phyloP scores from a whole-genome alignment of 192 early-diverging fungal genomes.

The Gryganskiella cystojenkinii region DNA sequence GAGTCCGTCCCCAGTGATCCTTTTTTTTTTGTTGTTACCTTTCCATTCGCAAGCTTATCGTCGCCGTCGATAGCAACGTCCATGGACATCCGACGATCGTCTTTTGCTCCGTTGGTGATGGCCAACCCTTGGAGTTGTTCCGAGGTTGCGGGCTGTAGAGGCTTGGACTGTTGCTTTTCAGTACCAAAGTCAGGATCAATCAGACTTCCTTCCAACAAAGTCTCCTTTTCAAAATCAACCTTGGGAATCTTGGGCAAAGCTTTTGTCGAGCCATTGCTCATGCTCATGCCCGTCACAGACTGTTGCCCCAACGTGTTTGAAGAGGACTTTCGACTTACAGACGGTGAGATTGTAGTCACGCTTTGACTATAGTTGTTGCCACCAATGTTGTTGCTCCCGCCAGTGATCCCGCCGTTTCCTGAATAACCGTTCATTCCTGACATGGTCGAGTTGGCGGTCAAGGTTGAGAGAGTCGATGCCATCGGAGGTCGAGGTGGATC shows the following conservation, averaged over 20 bases:
- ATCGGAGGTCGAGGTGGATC: constrained; percentile 3
- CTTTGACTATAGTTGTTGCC: no score
- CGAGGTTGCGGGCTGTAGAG: not conserved
- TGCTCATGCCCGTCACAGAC: not conserved
- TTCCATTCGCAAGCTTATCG: no score
- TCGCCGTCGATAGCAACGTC: no score
- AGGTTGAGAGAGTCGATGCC: constrained; percentile 12
- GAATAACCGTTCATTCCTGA: no score
- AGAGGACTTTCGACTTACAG: constrained; percentile 26
- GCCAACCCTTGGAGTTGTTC: no score
- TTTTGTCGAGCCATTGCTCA: not conserved
- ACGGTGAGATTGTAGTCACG: not conserved
- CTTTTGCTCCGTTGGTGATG: no score
- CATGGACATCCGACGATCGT: no score
- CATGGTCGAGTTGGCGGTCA: constrained; percentile 7
- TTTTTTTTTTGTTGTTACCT: no score
- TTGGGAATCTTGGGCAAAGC: constrained; percentile 21
- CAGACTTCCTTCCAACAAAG: constrained; percentile 22
- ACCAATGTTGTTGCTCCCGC: no score
- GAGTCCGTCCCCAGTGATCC: no score
- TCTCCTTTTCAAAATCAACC: constrained; percentile 34
- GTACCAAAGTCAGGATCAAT: constrained; percentile 7
- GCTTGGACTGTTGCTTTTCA: not conserved
- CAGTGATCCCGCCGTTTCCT: no score
- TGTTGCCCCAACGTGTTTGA: constrained; percentile 4